Percentiles rank a stretch among this genome's conserved stretches.
Evolutionary conservation across 768 basidiomycete genomes (phyloP).

Genomic region (Russula virescens): DNA sequence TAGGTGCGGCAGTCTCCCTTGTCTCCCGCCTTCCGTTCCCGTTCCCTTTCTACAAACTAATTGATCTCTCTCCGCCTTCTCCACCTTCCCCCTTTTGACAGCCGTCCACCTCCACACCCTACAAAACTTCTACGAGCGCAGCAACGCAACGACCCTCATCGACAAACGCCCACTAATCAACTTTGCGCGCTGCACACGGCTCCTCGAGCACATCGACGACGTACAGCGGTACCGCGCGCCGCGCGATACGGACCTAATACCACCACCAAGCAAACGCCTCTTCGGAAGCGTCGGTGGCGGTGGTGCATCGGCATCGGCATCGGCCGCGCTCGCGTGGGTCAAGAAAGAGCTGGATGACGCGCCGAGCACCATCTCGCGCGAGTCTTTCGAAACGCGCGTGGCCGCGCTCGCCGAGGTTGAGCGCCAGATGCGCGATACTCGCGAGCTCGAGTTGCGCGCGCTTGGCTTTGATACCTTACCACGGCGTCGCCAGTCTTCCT

Average conservation of each 20-base stretch:
- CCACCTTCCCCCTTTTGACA: conserved; percentile 22
- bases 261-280: too few relatives aligned
- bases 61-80: too few relatives aligned
- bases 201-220: conserved; percentile 35
- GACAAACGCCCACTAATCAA: conserved; percentile 39
- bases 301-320: too few relatives aligned
- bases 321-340: conserved; percentile 40
- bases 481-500: conserved; percentile 4
- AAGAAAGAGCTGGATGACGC: conserved; percentile 35
- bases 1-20: too few relatives aligned
- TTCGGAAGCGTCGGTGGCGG: conserved; percentile 15
- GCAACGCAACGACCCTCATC: not conserved
- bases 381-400: conserved; percentile 36
- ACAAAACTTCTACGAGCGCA: not conserved
- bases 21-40: not conserved
- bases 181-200: conserved; percentile 37
- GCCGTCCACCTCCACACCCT: conserved; percentile 32
- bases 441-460: conserved; percentile 18
- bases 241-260: conserved; percentile 27
- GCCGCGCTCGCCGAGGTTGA: conserved; percentile 19
- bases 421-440: conserved; percentile 7
- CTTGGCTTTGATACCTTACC: conserved; percentile 13
- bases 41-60: not conserved
- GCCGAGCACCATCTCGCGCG: conserved; percentile 28
- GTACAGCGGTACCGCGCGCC: conserved; percentile 33